Evolutionary conservation across 345 rosid species (phyloP).

Genomic region (Cochlearia excelsa): DNA sequence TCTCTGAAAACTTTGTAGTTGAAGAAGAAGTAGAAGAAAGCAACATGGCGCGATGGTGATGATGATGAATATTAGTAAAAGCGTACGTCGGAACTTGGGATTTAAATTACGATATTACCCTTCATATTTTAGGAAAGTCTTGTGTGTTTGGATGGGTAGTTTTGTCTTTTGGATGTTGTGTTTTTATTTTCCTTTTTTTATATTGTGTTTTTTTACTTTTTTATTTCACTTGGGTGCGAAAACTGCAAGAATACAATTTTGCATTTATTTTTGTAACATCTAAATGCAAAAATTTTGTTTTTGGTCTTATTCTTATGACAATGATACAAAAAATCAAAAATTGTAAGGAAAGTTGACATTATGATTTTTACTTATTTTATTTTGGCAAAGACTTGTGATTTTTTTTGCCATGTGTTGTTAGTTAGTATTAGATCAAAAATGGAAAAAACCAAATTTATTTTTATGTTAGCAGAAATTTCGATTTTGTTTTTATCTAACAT

Average conservation of each 20-base stretch:
- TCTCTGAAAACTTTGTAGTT: slow-evolving; percentile 20
- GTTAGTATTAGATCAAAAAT: not conserved
- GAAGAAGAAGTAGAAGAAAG: slow-evolving; percentile 26
- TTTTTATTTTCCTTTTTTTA: not conserved
- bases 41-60: slow-evolving; percentile 37
- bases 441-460: not conserved
- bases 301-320: not conserved
- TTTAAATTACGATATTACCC: slow-evolving; percentile 3
- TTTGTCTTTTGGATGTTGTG: not conserved
- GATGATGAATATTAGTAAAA: slow-evolving; percentile 24
- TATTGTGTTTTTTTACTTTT: not conserved
- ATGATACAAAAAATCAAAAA: too few relatives aligned
- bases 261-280: not conserved
- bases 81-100: slow-evolving; percentile 16
- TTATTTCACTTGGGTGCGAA: not conserved
- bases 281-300: not conserved
- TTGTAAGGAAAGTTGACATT: too few relatives aligned
- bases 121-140: not conserved
- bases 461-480: not conserved
- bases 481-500: slow-evolving; percentile 20
- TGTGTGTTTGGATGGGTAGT: not conserved
- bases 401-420: not conserved
- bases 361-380: too few relatives aligned
- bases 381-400: slow-evolving; percentile 13
- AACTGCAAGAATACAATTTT: not conserved